Evolutionary conservation across 2,329 filamentous ascomycete genomes (phyloP).

Genomic region (Blastomyces silverae): DNA sequence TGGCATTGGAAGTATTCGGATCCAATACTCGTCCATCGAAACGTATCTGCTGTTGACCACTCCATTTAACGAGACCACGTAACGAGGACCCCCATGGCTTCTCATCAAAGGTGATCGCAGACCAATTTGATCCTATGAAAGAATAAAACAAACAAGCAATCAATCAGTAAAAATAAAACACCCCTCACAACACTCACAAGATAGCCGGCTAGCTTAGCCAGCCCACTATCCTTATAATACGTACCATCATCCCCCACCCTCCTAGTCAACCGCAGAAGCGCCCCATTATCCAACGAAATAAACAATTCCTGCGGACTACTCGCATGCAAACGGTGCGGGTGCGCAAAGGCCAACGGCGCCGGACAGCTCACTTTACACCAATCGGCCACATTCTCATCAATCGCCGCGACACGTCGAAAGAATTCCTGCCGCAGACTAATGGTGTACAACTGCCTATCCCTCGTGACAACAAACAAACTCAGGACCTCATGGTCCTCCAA

Average conservation of each 20-base stretch:
- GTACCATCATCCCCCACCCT: constrained; percentile 48
- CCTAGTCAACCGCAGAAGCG: constrained; percentile 60
- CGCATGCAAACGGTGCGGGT: constrained; percentile 73
- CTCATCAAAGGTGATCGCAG: constrained; percentile 44
- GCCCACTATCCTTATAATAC: constrained; percentile 8
- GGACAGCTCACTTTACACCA: constrained; percentile 69
- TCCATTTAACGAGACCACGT: constrained; percentile 43
- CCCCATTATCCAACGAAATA: constrained; percentile 53
- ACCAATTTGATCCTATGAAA: constrained; percentile 38
- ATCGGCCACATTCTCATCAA: constrained; percentile 67
- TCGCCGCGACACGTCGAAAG: constrained; percentile 62
- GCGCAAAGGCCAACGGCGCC: constrained; percentile 67
- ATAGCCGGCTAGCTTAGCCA: neutral
- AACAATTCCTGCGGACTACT: constrained; percentile 67
- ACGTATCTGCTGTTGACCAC: constrained; percentile 38
- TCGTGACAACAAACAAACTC: constrained; percentile 71
- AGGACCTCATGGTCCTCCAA: constrained; percentile 68
- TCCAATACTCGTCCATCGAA: constrained; percentile 40
- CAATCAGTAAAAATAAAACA: constrained; percentile 15
- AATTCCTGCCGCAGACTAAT: constrained; percentile 76
- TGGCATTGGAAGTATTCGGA: constrained; percentile 39
- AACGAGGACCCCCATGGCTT: constrained; percentile 45
- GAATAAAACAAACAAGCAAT: constrained; percentile 18
- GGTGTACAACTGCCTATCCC: constrained; percentile 72
- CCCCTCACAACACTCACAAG: neutral